Evolutionary conservation across 2,329 filamentous ascomycete species (phyloP).

Genomic region (Macrophomina phaseolina): DNA sequence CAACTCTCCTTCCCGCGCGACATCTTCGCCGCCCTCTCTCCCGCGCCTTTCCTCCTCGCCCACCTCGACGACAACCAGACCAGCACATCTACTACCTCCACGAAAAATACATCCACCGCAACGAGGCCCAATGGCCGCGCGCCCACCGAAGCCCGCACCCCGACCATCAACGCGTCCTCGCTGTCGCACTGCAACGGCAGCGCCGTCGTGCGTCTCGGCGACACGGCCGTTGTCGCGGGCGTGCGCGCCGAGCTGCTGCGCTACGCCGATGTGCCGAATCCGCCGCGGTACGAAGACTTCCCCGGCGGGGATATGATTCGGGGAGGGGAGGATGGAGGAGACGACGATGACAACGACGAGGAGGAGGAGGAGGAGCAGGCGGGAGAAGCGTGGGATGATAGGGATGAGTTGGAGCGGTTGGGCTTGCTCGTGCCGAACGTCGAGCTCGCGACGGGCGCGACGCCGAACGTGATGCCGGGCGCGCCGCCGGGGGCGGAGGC

Average conservation of each 20-base stretch:
- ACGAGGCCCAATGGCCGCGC: conserved; percentile 77
- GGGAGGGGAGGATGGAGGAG: conserved; percentile 19
- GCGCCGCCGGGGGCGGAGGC: conserved; percentile 79
- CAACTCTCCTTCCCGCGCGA: conserved; percentile 63
- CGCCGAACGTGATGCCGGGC: conserved; percentile 83
- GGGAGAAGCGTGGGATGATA: conserved; percentile 31
- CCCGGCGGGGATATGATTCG: neutral
- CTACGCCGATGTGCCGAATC: conserved; percentile 74
- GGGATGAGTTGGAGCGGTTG: conserved; percentile 52
- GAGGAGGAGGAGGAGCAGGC: conserved; percentile 8
- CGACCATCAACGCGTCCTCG: conserved; percentile 81
- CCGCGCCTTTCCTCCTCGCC: conserved; percentile 86
- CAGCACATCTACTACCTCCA: conserved; percentile 33
- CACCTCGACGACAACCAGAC: conserved; percentile 69
- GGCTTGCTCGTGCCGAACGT: conserved; percentile 91
- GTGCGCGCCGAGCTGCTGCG: conserved; percentile 84
- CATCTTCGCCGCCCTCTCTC: conserved; percentile 87
- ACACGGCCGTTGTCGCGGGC: conserved; percentile 94
- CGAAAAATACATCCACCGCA: conserved; percentile 60
- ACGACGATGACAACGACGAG: conserved; percentile 28
- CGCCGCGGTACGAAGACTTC: conserved; percentile 39
- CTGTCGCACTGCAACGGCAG: conserved; percentile 90
- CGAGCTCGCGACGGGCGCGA: conserved; percentile 88
- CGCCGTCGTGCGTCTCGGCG: conserved; percentile 83
- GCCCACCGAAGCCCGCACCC: conserved; percentile 70